phyloP scores from a whole-genome alignment of 495 filamentous ascomycete genomes.

The Achaetomiella virescens region DNA sequence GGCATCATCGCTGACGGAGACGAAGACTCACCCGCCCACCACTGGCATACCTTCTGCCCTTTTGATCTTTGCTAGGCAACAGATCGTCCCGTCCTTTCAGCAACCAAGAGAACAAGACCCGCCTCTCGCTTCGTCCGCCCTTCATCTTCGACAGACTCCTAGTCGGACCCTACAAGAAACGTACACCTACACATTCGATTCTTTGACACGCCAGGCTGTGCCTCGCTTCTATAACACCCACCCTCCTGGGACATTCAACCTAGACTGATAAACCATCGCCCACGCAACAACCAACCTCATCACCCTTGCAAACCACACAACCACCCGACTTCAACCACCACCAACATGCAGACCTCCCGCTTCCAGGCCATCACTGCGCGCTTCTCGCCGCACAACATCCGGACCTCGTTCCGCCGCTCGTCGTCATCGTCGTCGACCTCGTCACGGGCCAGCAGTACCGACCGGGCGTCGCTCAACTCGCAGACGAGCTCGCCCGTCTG shows the following conservation, averaged over 20 bases:
- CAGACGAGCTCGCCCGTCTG: constrained; percentile 36
- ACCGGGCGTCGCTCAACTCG: constrained; percentile 37
- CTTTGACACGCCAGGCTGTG: constrained; percentile 27
- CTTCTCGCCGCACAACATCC: constrained; percentile 41
- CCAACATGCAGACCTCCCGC: constrained; percentile 41
- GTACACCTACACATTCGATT: constrained; percentile 17
- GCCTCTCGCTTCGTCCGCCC: constrained; percentile 19
- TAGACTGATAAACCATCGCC: neutral
- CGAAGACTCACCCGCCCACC: constrained; percentile 6
- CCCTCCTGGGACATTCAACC: neutral
- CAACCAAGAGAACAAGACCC: neutral
- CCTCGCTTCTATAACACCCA: constrained; percentile 19
- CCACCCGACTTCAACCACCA: constrained; percentile 2
- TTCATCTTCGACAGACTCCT: constrained; percentile 20
- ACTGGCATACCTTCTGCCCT: constrained; percentile 11
- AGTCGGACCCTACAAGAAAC: constrained; percentile 12
- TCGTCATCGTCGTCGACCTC: constrained; percentile 36
- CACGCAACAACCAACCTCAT: neutral
- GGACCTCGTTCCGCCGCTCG: constrained; percentile 46
- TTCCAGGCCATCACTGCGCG: constrained; percentile 46
- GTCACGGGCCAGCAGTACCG: constrained; percentile 31
- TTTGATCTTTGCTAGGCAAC: constrained; percentile 20
- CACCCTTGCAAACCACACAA: neutral
- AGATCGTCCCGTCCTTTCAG: constrained; percentile 39
- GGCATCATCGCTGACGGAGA: constrained; percentile 13